phyloP scores from a whole-genome alignment of 768 basidiomycete genomes.

The Pleurotus giganteus region DNA sequence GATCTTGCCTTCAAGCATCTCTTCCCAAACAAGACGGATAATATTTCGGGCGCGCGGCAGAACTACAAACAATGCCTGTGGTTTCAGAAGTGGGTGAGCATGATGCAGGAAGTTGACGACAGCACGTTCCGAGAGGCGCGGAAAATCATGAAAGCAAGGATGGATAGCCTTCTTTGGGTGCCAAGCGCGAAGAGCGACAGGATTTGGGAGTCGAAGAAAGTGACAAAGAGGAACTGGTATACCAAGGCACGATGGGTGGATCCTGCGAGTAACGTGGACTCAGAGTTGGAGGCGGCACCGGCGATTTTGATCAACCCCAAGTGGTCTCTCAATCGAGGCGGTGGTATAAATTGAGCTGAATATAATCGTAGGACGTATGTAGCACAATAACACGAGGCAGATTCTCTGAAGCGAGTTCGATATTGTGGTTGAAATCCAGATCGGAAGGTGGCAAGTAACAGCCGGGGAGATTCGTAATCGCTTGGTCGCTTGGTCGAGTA shows the following conservation, averaged over 20 bases:
- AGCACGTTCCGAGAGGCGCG: neutral
- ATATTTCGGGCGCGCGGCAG: slow-evolving; percentile 12
- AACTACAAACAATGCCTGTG: slow-evolving; percentile 13
- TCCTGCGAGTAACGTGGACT: too few relatives aligned
- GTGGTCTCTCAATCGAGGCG: too few relatives aligned
- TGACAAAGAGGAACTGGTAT: neutral
- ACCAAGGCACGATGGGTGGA: neutral
- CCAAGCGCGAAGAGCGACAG: slow-evolving; percentile 16
- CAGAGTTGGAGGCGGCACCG: too few relatives aligned
- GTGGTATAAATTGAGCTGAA: too few relatives aligned
- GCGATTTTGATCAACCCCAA: too few relatives aligned
- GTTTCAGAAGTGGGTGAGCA: slow-evolving; percentile 11
- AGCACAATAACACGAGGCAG: too few relatives aligned
- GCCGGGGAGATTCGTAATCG: too few relatives aligned
- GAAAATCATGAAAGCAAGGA: slow-evolving; percentile 7
- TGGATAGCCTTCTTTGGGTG: slow-evolving; percentile 19
- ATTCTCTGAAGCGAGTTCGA: too few relatives aligned
- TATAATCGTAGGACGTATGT: too few relatives aligned
- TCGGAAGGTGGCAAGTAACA: too few relatives aligned
- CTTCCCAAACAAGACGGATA: slow-evolving; percentile 13
- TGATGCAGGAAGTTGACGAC: neutral
- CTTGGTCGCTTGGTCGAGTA: too few relatives aligned
- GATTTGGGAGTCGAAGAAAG: slow-evolving; percentile 17
- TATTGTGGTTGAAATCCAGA: too few relatives aligned
- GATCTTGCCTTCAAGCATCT: slow-evolving; percentile 13